Evolutionary conservation across 1,139 yeast genomes (phyloP), one percentile per base, ranked within the genome.

Genomic region (Yamadazyma atmosphaerica): DNA sequence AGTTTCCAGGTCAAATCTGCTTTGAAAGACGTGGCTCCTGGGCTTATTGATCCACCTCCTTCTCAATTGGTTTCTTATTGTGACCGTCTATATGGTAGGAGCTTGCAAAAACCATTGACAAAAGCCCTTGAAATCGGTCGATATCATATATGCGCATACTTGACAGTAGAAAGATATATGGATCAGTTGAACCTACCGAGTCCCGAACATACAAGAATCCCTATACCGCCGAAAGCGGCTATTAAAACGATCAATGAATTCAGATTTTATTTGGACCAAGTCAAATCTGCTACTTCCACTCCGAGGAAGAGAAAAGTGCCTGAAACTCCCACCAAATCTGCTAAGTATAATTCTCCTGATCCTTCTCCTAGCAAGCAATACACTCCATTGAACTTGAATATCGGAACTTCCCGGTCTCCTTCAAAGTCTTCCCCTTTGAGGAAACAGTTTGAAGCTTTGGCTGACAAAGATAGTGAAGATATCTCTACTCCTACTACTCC

Each of bases 141-240:
- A 33, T 73, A 73, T 43, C 89, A 83, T 52, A 56, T 84, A 12
- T 80, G 87, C 56, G 85, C 87, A 2, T 77, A 65, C 44, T 56
- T 83, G 22, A 81, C 86, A 0, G 72, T 74, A 10, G 83, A 79
- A 42, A 68, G 68, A 46, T 70, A 76, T 35, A 63, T 63, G 16
- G 60, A 63, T n/a, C 58, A 58, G 28, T 61, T 73, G 26, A 56
- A 65, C 11, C 59, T 79, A 9, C 77, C 81, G 0, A 68, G 62
- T 4, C 80, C 85, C 1, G 61, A 65, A 15, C 41, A 65, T 16
- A 69, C 65, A 32, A 71, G 69, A 44, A 73, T 83, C 8, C 90
- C 92, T 0, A 58, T 81, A 3, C 83, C 81, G 11, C 81, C 81
- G 0, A 69, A 69, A 39, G 52, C 63, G 2, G 62, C 73, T 0